Base-by-base conservation (phyloP, 2,329 filamentous ascomycete genomes). In the Paracoccidioides lutzii region DNA sequence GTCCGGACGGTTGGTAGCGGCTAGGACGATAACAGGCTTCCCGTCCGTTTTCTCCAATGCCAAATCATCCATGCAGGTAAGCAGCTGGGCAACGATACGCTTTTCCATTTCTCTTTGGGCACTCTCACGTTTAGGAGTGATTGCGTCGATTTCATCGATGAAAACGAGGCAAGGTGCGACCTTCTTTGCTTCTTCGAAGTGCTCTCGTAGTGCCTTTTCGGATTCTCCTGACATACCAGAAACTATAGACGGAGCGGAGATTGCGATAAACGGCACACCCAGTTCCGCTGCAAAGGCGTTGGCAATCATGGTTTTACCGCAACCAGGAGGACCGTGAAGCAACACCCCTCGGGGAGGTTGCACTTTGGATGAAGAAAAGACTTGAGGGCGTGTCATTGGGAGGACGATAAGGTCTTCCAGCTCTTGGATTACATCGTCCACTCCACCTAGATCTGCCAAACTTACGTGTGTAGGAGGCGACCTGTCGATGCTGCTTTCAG, bases 91-190 rank as follows among this genome's bases (percentile, higher is more conserved):
- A 10, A 94, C 85, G 59, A 94, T 93, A 54, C 90, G 78, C 66
- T 89, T 88, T 67, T 95, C 90, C 82, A 94, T 91, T 61, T 95
- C 89, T 64, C 86, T 84, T 64, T 93, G 87, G 1, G 86, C 83
- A 55, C 82, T 87, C 59, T 95, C 88, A 55, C 87, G 79, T 68
- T 94, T 95, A 0, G 88, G 87, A 52, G 90, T 88, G 63, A 97
- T 93, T 3, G 86, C 85, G 69, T 98, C 90, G 53, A 97, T 88
- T 62, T 95, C 86, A 62, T 95, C 90, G 56, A 97, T 87, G 65
- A 96, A 94, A 4, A 98, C 79, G 4, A 98, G 77, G 64, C 89
- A 95, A 0, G 93, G 93, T 0, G 91, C 90, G 41, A 90, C 78
- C 55, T 82, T 80, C 67, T 88, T 88, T 0, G 93, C 93, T 65